Base-by-base conservation (phyloP, 176 grass and related monocot species). In the Carex pumila region DNA sequence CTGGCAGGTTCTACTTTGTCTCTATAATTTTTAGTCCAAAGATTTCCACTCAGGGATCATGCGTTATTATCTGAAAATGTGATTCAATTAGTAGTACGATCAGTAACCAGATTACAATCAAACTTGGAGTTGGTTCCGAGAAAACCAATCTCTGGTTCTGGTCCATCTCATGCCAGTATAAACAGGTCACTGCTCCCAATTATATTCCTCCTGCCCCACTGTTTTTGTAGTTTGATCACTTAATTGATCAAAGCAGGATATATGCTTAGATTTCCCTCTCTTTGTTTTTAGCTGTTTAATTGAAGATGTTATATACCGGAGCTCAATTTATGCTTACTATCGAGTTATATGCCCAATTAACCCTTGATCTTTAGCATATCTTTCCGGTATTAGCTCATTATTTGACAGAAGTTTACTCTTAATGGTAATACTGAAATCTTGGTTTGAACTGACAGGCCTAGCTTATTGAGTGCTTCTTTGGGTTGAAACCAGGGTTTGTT, bases 1-100 rank as follows among this genome's bases (percentile, higher is more conserved):
- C 57, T 98, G 96, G 96, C 93, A 98, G 96, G 96, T 98, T 39
- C 21, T 6, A 11, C 60, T 58, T 34, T 31, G n/a, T 15, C 8
- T 61, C 34, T 69, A 13, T 34, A 10, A 1, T 67, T 61, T 54
- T 41, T 34, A 14, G 18, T 78, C 2, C 0, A 32, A 18, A 41
- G 13, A 45, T 49, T 49, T 72, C 4, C 43, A 50, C 9, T 73
- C 4, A 7, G 21, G 43, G 41, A 50, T 50, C 9, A 50, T 50
- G 47, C 9, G 47, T 50, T 50, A 2, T 50, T 50, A 50, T 2
- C 7, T 62, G 59, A 61, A 6, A 61, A 19, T 54, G 31, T 55
- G 39, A 32, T 56, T 14, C 22, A 13, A 31, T 31, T 12, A 32
- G 22, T 31, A 19, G 47, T 77, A 2, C 32, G 72, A 77, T 77